Percentiles rank a stretch among this genome's conserved stretches.
Conservation (phyloP, 495 filamentous ascomycete genomes). For the Penicillium taxi region DNA sequence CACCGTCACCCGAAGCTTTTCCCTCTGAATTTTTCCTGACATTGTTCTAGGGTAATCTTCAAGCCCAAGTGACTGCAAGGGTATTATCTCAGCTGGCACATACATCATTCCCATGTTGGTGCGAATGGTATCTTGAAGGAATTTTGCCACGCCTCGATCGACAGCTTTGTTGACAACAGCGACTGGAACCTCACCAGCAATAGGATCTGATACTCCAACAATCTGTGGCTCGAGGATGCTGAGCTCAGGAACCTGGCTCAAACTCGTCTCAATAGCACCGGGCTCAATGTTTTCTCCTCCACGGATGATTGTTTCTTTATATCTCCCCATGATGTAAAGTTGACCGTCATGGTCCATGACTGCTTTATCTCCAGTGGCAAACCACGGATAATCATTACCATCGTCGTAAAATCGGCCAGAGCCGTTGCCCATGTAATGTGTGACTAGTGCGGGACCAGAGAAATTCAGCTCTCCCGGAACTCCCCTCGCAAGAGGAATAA, state of each 20-base stretch:
- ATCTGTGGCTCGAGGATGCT: conserved; percentile 13
- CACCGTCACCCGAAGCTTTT: conserved; percentile 13
- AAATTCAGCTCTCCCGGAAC: conserved; percentile 37
- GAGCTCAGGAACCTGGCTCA: conserved; percentile 19
- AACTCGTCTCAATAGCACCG: conserved; percentile 27
- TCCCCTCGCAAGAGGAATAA: conserved; percentile 8
- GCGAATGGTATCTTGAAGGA: conserved; percentile 18
- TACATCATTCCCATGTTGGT: conserved; percentile 23
- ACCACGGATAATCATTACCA: conserved; percentile 28
- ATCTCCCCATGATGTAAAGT: conserved; percentile 34
- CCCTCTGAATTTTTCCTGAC: conserved; percentile 35
- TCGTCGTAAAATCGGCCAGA: conserved; percentile 25
- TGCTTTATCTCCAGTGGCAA: conserved; percentile 39
- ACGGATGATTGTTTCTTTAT: conserved; percentile 45
- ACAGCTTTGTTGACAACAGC: conserved; percentile 4
- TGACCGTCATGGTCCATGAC: conserved; percentile 28
- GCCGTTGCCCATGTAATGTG: conserved; percentile 20
- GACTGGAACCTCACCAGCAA: conserved; percentile 22
- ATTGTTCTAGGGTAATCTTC: conserved; percentile 28
- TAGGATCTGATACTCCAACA: conserved; percentile 6
- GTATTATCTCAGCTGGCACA: conserved; percentile 27
- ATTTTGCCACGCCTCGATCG: conserved; percentile 3
- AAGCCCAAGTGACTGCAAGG: conserved; percentile 24
- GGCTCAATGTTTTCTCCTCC: conserved; percentile 43
- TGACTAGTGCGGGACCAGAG: conserved; percentile 21